Base-by-base conservation (phyloP, 345 rosid species). In the Citrus glauca region DNA sequence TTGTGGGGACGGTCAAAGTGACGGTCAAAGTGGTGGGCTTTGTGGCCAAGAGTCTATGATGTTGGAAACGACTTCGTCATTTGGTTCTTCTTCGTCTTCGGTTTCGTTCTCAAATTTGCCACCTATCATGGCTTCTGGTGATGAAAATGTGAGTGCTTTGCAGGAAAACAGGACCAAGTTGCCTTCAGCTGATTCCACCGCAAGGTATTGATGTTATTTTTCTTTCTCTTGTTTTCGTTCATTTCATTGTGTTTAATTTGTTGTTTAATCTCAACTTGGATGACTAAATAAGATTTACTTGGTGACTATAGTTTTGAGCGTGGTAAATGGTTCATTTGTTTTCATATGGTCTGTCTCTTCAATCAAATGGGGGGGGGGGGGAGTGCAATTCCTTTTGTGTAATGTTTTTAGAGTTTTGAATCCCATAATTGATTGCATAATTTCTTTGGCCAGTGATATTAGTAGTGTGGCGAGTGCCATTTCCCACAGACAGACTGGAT, bases 1-100 rank as follows among this genome's bases (percentile, higher is more conserved):
- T 57, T 81, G 73, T 55, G 82, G 78, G 35, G 84, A 82, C 32
- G 76, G 77, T 45, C 77, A 66, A 48, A 75, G 53, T 69, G 33
- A 42, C 9, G 72, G 72, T 45, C 37, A 53, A 17, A 70, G n/a
- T 70, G 61, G 13, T 9, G 33, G 83, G 82, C 66, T 73, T 71
- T 75, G 81, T 25, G 91, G 91, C 17, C 91, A 89, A 7, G 97
- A 91, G 84, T 90, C 95, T 60, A 80, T 94, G 84, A 81, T 82
- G 65, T 80, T 94, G 66, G 96, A 92, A 80, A 91, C 97, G 10
- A 85, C 82, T 67, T 92, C 94, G 28, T 91, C 98, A 1, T 94
- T 90, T 80, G 96, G 97, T 66, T 94, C 97, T 53, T 81, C 93
- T 3, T 89, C 94, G 14, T 92, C 98, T 59, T 88, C 94, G 2